These are phyloP conservation scores for Torrubiellomyces zombiae DNA, from an alignment of 2,329 filamentous ascomycete species.

Conservation along the genomic window DNA sequence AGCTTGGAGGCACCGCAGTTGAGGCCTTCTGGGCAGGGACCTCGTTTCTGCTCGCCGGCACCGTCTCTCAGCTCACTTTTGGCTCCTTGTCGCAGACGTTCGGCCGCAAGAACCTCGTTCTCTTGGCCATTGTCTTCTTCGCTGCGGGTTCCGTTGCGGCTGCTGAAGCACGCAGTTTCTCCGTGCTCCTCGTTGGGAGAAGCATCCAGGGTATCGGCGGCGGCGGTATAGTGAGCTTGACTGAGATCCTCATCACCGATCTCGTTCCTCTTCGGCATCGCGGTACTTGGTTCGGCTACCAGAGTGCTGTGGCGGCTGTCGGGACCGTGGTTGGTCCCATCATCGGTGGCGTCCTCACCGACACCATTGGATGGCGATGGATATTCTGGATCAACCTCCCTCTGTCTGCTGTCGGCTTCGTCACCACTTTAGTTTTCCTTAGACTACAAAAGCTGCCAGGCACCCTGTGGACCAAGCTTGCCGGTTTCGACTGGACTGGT, in stretches of 20 bases:
- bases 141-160: slow-evolving; percentile 31
- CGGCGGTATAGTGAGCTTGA: slow-evolving; percentile 14
- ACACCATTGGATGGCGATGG: slow-evolving; percentile 23
- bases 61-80: no score
- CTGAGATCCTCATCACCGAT: slow-evolving; percentile 21
- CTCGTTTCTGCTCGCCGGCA: no score
- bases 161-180: slow-evolving; percentile 21
- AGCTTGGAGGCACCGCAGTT: no score
- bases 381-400: slow-evolving; percentile 29
- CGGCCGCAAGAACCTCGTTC: no score
- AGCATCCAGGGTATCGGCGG: slow-evolving; percentile 24
- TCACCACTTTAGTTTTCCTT: slow-evolving; percentile 18
- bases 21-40: no score
- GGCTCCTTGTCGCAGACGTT: no score
- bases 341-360: slow-evolving; percentile 12
- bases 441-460: slow-evolving; percentile 10
- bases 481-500: slow-evolving; percentile 27
- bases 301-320: slow-evolving; percentile 16
- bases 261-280: slow-evolving; percentile 31
- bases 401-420: slow-evolving; percentile 16
- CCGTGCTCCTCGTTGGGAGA: slow-evolving; percentile 25
- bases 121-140: slow-evolving; percentile 25
- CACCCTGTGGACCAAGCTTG: slow-evolving; percentile 10
- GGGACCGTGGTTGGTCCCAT: slow-evolving; percentile 18
- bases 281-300: slow-evolving; percentile 21